Conservation (phyloP, 805 yeast genomes). For the Lipomyces yamanashiensis region DNA sequence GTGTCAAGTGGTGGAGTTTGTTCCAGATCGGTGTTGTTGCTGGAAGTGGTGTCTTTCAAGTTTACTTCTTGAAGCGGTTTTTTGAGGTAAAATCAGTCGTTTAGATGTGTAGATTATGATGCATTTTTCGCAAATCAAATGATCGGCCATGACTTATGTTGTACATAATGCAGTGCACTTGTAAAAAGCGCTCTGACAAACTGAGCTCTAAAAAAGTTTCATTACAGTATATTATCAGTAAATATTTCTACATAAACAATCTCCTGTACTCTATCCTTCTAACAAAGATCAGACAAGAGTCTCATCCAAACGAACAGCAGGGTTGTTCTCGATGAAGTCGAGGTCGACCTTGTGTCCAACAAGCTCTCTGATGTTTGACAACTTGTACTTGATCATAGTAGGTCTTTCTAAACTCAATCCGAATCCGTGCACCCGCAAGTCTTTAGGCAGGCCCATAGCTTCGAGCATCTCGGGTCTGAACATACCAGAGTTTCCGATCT, state of each 20-base stretch:
- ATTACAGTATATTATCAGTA: background rate
- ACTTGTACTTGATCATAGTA: conserved; percentile 97
- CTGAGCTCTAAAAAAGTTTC: background rate
- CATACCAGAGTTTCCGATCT: conserved; percentile 99
- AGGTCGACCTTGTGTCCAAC: conserved; percentile 95
- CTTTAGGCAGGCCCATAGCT: conserved; percentile 95
- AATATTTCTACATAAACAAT: background rate
- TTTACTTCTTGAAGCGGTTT: conserved; percentile 89
- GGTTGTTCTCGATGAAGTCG: conserved; percentile 92
- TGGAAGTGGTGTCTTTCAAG: conserved; percentile 87
- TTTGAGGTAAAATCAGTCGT: conserved; percentile 93
- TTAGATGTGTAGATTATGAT: conserved; percentile 43
- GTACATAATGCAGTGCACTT: background rate
- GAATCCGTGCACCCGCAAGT: conserved; percentile 94
- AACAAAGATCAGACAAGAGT: conserved; percentile 44
- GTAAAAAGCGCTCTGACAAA: background rate
- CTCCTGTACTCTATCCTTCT: background rate
- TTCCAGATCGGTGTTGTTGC: conserved; percentile 88
- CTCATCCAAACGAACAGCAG: conserved; percentile 96
- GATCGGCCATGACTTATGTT: background rate
- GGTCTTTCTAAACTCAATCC: conserved; percentile 98
- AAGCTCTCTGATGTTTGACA: conserved; percentile 92
- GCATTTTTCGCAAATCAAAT: background rate
- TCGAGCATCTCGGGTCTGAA: conserved; percentile 99
- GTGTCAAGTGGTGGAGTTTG: conserved; percentile 98